Conservation (phyloP, 2,329 filamentous ascomycete genomes). For the Parastagonospora nodorum region DNA sequence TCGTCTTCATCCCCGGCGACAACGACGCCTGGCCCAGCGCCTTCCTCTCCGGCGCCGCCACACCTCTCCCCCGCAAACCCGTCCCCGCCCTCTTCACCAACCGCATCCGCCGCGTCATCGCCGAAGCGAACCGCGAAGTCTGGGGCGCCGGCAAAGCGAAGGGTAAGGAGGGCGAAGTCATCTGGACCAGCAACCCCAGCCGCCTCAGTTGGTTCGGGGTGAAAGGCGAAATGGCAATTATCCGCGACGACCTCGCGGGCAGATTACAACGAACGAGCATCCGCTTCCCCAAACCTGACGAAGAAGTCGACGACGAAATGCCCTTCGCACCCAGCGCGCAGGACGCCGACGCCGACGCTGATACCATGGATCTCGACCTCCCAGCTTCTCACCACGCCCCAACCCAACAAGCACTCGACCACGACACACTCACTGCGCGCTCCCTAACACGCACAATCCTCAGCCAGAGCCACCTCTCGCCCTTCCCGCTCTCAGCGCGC, state of each 20-base stretch:
- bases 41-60: slow-evolving; percentile 76
- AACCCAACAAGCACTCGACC: slow-evolving; percentile 20
- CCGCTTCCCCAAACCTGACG: slow-evolving; percentile 62
- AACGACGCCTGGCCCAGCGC: slow-evolving; percentile 96
- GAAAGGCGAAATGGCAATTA: slow-evolving; percentile 82
- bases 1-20: slow-evolving; percentile 93
- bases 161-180: slow-evolving; percentile 68
- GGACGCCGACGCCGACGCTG: slow-evolving; percentile 16
- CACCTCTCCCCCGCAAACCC: slow-evolving; percentile 69
- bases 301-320: slow-evolving; percentile 38
- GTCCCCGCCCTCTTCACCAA: slow-evolving; percentile 92
- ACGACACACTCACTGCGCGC: slow-evolving; percentile 60
- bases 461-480: slow-evolving; percentile 86
- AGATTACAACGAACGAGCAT: slow-evolving; percentile 79
- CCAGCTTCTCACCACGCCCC: slow-evolving; percentile 14
- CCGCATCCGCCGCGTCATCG: slow-evolving; percentile 79
- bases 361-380: slow-evolving; percentile 55
- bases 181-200: slow-evolving; percentile 89
- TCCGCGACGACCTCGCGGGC: slow-evolving; percentile 83
- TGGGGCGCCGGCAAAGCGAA: slow-evolving; percentile 51
- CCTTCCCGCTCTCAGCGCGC: slow-evolving; percentile 78
- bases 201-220: slow-evolving; percentile 85
- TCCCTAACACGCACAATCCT: slow-evolving; percentile 89
- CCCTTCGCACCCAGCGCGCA: slow-evolving; percentile 20
- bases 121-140: slow-evolving; percentile 73